phyloP scores from a whole-genome alignment of 169 alveolate species.

The Cryptosporidium viatorum region DNA sequence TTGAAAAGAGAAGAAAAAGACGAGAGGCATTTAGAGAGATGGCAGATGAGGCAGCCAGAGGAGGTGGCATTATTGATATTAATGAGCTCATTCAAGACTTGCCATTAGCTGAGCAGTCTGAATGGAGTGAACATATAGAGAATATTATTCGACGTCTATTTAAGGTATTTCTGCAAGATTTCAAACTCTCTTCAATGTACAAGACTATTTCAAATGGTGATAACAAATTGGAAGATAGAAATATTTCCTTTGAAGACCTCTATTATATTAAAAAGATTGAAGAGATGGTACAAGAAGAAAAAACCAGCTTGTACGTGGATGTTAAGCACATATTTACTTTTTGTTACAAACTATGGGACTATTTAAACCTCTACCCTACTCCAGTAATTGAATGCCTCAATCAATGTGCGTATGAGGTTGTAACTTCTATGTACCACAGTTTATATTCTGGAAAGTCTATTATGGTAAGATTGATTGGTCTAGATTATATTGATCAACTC shows the following conservation, averaged over 20 bases:
- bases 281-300: constrained; percentile 87
- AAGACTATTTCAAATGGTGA: constrained; percentile 72
- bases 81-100: constrained; percentile 69
- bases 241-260: constrained; percentile 64
- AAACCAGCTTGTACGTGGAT: constrained; percentile 83
- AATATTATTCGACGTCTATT: constrained; percentile 80
- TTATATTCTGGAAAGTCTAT: constrained; percentile 84
- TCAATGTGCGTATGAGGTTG: constrained; percentile 79
- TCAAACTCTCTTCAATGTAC: constrained; percentile 75
- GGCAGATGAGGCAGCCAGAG: constrained; percentile 82
- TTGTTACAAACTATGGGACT: constrained; percentile 70
- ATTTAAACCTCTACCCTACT: constrained; percentile 68
- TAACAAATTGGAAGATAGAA: constrained; percentile 73
- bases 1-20: constrained; percentile 77
- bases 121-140: constrained; percentile 86
- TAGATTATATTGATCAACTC: constrained; percentile 87
- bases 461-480: constrained; percentile 82
- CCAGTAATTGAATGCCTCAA: constrained; percentile 76
- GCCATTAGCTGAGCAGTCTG: constrained; percentile 84
- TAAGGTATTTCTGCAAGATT: constrained; percentile 78
- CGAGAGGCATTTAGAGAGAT: constrained; percentile 77
- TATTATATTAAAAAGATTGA: constrained; percentile 85
- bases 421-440: constrained; percentile 86
- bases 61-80: constrained; percentile 82
- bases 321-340: constrained; percentile 82